Percentiles rank a stretch among this genome's conserved stretches.
These are phyloP conservation scores for Austroboletus novae-zelandiae DNA, from an alignment of 1,284 basidiomycete species.

Conservation along the genomic window DNA sequence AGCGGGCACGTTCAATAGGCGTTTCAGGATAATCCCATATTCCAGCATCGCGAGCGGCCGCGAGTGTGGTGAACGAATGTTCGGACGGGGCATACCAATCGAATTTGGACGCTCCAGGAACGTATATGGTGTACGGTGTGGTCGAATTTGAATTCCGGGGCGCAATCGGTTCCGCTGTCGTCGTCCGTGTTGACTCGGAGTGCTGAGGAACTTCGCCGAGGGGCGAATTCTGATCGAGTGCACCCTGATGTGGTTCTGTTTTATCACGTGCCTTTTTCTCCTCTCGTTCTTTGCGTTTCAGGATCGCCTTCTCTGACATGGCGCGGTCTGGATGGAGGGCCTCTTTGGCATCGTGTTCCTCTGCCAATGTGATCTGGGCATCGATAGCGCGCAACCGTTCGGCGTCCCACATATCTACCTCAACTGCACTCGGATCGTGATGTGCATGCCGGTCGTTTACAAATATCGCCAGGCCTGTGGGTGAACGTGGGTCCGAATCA, in stretches of 20 bases:
- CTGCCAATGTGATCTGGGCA: conserved; percentile 46
- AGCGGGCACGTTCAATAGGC: conserved; percentile 65
- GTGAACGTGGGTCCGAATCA: neutral
- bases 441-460: conserved; percentile 73
- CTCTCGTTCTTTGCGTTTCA: conserved; percentile 71
- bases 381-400: conserved; percentile 45
- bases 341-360: conserved; percentile 45
- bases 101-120: conserved; percentile 57
- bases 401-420: conserved; percentile 56
- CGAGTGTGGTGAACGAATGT: conserved; percentile 53
- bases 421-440: conserved; percentile 47
- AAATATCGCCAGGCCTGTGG: conserved; percentile 71
- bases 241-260: conserved; percentile 34
- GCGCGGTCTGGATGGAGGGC: conserved; percentile 43
- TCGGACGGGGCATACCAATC: conserved; percentile 57
- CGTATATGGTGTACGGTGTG: conserved; percentile 51
- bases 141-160: conserved; percentile 16
- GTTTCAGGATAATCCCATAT: conserved; percentile 78
- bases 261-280: conserved; percentile 31
- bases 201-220: conserved; percentile 4
- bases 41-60: conserved; percentile 60
- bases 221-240: conserved; percentile 29
- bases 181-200: conserved; percentile 6
- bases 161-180: neutral
- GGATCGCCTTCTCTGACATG: conserved; percentile 59